Evolutionary conservation across 495 filamentous ascomycete genomes (phyloP).

Genomic region (Halenospora varia): DNA sequence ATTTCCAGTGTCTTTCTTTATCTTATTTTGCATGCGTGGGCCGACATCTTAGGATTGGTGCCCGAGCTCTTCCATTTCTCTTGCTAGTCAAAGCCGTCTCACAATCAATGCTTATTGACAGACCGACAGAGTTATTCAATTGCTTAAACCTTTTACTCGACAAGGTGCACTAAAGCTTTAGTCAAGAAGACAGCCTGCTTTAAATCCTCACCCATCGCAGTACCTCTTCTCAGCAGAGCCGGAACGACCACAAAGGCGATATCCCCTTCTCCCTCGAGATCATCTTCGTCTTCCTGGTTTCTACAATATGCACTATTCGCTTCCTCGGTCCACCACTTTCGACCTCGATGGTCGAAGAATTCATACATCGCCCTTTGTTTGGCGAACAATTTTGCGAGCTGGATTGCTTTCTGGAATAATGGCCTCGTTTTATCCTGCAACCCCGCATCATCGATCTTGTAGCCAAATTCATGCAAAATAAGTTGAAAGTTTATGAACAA

Average conservation of each 20-base stretch:
- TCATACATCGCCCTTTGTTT: neutral
- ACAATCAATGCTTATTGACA: no score
- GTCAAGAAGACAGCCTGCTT: neutral
- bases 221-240: neutral
- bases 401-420: neutral
- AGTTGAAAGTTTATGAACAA: neutral
- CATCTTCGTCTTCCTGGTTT: neutral
- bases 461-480: neutral
- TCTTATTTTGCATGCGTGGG: no score
- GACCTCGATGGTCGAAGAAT: neutral
- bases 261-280: neutral
- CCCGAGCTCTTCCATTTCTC: neutral
- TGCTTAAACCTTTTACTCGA: neutral
- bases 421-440: neutral
- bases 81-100: no score
- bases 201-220: neutral
- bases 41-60: no score
- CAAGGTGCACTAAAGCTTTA: neutral
- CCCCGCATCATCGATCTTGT: neutral
- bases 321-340: neutral
- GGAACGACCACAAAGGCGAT: neutral
- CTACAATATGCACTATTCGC: neutral
- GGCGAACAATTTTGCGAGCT: neutral
- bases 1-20: no score
- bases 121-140: no score